These are phyloP conservation scores for Endoconidiophora laricicola DNA, from an alignment of 2,329 filamentous ascomycete species.

Conservation along the genomic window DNA sequence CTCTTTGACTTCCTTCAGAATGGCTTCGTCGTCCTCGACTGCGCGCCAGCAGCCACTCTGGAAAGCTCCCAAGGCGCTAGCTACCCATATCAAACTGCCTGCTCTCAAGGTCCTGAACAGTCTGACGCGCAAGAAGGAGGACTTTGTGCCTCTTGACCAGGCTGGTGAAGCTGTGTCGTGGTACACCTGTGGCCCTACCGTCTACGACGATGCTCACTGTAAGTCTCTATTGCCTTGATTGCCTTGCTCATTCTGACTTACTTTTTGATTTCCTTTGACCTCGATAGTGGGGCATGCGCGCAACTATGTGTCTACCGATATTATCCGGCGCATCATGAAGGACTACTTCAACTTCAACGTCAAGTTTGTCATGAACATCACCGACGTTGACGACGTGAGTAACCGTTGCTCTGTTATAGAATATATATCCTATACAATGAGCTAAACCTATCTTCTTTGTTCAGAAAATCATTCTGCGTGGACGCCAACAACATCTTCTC, in stretches of 20 bases:
- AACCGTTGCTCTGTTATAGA: not conserved
- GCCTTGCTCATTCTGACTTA: not conserved
- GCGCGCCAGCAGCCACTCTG: slow-evolving; percentile 13
- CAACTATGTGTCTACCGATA: slow-evolving; percentile 84
- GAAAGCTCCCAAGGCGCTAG: slow-evolving; percentile 6
- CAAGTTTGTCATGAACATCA: slow-evolving; percentile 86
- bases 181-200: slow-evolving; percentile 77
- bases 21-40: slow-evolving; percentile 9
- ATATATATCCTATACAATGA: not conserved
- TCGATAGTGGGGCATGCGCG: slow-evolving; percentile 52
- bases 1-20: not conserved
- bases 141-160: slow-evolving; percentile 13
- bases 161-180: slow-evolving; percentile 13
- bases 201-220: slow-evolving; percentile 62
- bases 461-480: slow-evolving; percentile 38
- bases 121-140: slow-evolving; percentile 13
- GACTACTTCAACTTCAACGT: slow-evolving; percentile 75
- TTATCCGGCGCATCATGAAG: slow-evolving; percentile 64
- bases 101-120: slow-evolving; percentile 12
- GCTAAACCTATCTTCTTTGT: not conserved
- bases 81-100: slow-evolving; percentile 9
- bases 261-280: not conserved
- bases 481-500: slow-evolving; percentile 65
- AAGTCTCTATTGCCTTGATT: not conserved
- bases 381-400: slow-evolving; percentile 54